Conservation (phyloP, 805 yeast genomes). For the Nakazawaea pomicola region DNA sequence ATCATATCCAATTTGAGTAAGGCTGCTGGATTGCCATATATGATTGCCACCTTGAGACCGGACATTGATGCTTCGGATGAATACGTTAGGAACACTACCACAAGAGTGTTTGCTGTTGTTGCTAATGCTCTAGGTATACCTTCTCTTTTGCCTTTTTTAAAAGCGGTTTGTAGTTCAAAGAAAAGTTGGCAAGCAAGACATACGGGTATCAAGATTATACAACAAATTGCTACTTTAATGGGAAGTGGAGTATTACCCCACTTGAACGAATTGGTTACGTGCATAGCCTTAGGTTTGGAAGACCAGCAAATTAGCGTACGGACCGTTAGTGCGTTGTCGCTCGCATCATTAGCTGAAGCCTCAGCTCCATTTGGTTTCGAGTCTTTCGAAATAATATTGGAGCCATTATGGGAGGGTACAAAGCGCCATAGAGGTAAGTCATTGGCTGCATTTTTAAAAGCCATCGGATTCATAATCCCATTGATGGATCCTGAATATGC, state of each 20-base stretch:
- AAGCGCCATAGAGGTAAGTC: conserved; percentile 72
- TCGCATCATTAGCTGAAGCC: conserved; percentile 74
- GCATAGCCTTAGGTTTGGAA: conserved; percentile 50
- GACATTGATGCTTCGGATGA: conserved; percentile 84
- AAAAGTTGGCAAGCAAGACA: conserved; percentile 80
- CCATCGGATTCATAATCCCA: conserved; percentile 78
- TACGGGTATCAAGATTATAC: conserved; percentile 74
- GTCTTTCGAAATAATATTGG: conserved; percentile 69
- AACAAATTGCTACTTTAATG: conserved; percentile 62
- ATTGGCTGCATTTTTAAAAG: conserved; percentile 69
- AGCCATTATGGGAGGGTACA: conserved; percentile 78
- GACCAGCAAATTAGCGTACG: conserved; percentile 71
- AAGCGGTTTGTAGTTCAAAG: conserved; percentile 72
- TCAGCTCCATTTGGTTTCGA: conserved; percentile 88
- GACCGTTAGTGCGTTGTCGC: conserved; percentile 63
- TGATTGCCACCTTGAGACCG: conserved; percentile 75
- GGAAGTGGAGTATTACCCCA: conserved; percentile 78
- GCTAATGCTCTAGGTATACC: conserved; percentile 76
- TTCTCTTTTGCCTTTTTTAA: conserved; percentile 69
- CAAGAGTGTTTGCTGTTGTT: conserved; percentile 79
- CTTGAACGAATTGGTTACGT: conserved; percentile 56
- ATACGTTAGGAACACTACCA: conserved; percentile 66
- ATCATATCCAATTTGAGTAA: conserved; percentile 68
- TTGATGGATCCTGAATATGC: conserved; percentile 83
- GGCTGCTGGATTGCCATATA: conserved; percentile 76